Base-by-base conservation (phyloP, 176 grass and related monocot genomes). In the Triticum dicoccoides region DNA sequence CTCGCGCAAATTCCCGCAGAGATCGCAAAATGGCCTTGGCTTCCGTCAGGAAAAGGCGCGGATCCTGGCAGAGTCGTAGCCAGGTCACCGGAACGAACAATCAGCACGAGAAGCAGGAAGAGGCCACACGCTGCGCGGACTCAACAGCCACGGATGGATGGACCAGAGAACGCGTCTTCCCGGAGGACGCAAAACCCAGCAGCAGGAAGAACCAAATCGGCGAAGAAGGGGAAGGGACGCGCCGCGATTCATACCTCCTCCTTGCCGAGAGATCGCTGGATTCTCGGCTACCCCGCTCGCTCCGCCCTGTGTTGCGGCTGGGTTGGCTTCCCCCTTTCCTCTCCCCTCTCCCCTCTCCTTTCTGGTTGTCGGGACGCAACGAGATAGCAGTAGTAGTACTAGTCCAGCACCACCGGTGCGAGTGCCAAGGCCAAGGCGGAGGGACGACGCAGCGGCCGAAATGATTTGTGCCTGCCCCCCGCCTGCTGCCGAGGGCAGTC, bases 331-430 rank as follows among this genome's bases (percentile, higher is more conserved):
- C 38, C 14, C 64, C 58, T 73, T 80, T 25, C 52, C 82, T 65
- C 42, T 72, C 20, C 38, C 47, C 71, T 68, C 66, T 47, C 44
- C 4, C 44, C 44, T 81, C 76, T 52, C 82, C 73, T 81, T 83
- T 84, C 68, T 51, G 47, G 51, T 81, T 91, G 89, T 91, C 89
- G 85, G 89, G 85, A 91, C 85, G 81, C 89, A 83, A 6, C 27
- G 56, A 56, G 41, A 61, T 79, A 82, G 84, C 32, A 71, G 24
- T 70, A 59, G 18, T 52, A 20, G 13, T 75, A 24, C 9, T 30
- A 18, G 23, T 75, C 47, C 18, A 76, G 14, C 73, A 69, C 15
- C 62, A 49, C 61, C n/a, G 20, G 20, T 24, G 61, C 61, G 6
- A 21, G 6, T 20, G 56, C 66, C 56, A 21, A 59, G 32, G 74